Evolutionary conservation across 257 asterid genomes (phyloP).

Genomic region (Forsythia suspensa): DNA sequence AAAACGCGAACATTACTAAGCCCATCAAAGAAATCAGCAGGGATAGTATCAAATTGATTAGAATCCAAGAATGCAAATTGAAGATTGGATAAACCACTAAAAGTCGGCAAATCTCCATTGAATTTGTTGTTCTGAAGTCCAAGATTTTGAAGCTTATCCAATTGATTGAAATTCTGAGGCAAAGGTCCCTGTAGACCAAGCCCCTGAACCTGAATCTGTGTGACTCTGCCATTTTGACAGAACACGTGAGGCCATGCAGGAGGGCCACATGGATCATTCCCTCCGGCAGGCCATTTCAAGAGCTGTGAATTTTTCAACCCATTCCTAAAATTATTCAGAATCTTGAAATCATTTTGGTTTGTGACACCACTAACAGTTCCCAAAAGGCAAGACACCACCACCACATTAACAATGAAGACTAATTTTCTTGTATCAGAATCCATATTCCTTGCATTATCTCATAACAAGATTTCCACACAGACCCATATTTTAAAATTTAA

Average conservation of each 20-base stretch:
- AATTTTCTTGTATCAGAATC: conserved; percentile 29
- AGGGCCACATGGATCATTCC: conserved; percentile 80
- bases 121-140: conserved; percentile 74
- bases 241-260: conserved; percentile 76
- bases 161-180: conserved; percentile 66
- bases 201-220: conserved; percentile 80
- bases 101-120: conserved; percentile 59
- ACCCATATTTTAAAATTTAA: conserved; percentile 14
- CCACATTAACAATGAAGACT: conserved; percentile 26
- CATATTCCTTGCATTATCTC: conserved; percentile 30
- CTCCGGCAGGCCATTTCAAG: conserved; percentile 65
- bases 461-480: conserved; percentile 26
- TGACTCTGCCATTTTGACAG: conserved; percentile 67
- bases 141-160: conserved; percentile 52
- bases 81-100: conserved; percentile 66
- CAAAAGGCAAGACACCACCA: conserved; percentile 17
- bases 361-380: conserved; percentile 46
- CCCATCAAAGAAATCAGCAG: conserved; percentile 69
- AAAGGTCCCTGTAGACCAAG: conserved; percentile 69
- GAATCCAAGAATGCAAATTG: conserved; percentile 61
- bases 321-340: conserved; percentile 57
- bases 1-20: conserved; percentile 49
- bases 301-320: conserved; percentile 66
- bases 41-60: conserved; percentile 64
- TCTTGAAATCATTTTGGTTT: conserved; percentile 60